These are phyloP conservation scores for Crithidia bombi DNA, from an alignment of 208 protist genomes.

Conservation along the genomic window DNA sequence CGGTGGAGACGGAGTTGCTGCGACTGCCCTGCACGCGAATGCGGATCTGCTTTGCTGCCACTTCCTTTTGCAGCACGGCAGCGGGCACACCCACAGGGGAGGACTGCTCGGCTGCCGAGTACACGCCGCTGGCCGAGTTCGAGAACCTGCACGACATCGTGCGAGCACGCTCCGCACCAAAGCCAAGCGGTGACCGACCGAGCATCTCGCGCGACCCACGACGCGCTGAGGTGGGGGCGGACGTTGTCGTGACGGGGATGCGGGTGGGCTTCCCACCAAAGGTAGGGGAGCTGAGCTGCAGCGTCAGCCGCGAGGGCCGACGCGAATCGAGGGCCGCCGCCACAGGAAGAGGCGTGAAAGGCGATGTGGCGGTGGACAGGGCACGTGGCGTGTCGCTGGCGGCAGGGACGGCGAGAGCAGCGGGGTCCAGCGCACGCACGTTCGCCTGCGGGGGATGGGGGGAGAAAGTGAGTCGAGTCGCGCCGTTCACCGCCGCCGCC, in stretches of 20 bases:
- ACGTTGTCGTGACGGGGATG: constrained; percentile 9
- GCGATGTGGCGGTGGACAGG: constrained; percentile 9
- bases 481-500: background rate
- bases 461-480: constrained; percentile 3
- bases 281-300: background rate
- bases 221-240: constrained; percentile 5
- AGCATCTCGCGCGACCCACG: background rate
- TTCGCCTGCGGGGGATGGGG: background rate
- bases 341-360: background rate
- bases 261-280: constrained; percentile 5
- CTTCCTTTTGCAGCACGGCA: background rate
- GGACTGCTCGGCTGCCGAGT: background rate
- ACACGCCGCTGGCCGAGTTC: background rate
- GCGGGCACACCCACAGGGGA: background rate
- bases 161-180: background rate
- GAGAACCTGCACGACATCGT: background rate
- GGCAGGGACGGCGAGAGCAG: background rate
- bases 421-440: background rate
- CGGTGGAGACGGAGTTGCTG: background rate
- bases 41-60: background rate
- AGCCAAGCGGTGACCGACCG: background rate
- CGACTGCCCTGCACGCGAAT: background rate
- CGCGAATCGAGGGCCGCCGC: background rate
- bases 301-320: constrained; percentile 1
- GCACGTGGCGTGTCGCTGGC: constrained; percentile 5